phyloP scores from a whole-genome alignment of 2,329 filamentous ascomycete species.

The Colletotrichum sp. region DNA sequence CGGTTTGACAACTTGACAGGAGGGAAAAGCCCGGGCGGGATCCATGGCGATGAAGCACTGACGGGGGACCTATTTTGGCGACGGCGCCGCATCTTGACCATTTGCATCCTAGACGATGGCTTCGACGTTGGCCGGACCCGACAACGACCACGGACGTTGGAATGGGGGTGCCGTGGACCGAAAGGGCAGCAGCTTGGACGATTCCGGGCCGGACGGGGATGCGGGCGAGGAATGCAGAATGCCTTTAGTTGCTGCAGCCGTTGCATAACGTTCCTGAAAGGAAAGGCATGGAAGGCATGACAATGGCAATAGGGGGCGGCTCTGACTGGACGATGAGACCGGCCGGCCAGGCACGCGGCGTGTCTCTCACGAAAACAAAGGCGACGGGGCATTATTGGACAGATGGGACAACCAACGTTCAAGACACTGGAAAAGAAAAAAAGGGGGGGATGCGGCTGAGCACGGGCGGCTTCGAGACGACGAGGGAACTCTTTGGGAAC shows the following conservation, averaged over 20 bases:
- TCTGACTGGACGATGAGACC: not conserved
- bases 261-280: not conserved
- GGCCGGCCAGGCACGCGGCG: not conserved
- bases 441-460: constrained; percentile 1
- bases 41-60: not conserved
- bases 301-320: not conserved
- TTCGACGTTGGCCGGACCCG: not conserved
- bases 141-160: constrained; percentile 2
- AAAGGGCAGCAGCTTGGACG: not conserved
- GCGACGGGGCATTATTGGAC: not conserved
- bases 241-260: not conserved
- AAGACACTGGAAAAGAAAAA: not conserved
- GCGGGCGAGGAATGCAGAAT: not conserved
- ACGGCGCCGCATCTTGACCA: not conserved
- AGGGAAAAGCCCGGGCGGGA: not conserved
- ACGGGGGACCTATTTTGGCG: not conserved
- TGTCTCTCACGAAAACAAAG: constrained; percentile 3
- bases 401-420: not conserved
- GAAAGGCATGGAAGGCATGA: not conserved
- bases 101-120: not conserved
- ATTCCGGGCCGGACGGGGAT: not conserved
- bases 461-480: constrained; percentile 9
- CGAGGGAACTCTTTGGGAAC: not conserved
- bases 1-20: constrained; percentile 12
- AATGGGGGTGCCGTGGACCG: not conserved